Evolutionary conservation across 352 stramenopile genomes (phyloP), one percentile per base, ranked within the genome.

Genomic region (Globisporangium alternatum): DNA sequence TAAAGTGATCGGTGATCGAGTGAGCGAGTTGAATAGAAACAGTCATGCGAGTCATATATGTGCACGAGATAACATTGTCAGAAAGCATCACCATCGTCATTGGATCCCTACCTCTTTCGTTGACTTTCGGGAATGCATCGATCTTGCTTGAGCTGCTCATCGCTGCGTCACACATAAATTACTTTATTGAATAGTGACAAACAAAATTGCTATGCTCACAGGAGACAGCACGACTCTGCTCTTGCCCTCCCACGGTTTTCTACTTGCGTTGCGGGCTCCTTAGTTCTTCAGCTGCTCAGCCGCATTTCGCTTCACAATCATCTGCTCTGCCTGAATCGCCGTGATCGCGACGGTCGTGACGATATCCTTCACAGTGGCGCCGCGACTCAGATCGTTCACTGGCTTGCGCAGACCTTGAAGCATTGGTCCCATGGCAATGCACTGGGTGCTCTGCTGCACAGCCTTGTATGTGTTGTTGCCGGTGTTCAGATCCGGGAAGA

Each of bases 381-480:
- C 89, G n/a, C 88, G 86, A 55, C 83, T 94, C 49, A 97, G 52
- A 69, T 97, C 90, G 60, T 97, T 96, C 55, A 97, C 88, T 3
- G 88, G 90, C 62, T 93, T 95, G 31, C 80, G 81, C 28, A 97
- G 76, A 60, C 90, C 90, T 60, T 96, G 87, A 8, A 97, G 70
- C 81, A 96, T 94, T 15, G 90, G 90, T 59, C 90, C 90, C 66
- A 97, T 90, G 4, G 83, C 86, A 60, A 94, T 78, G 56, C 81
- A 90, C 28, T 77, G 70, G 7, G 83, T 91, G 54, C 76, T 86
- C 72, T 91, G 83, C 68, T 91, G 88, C 33, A 96, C 90, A 4
- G 86, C 89, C 77, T 97, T 96, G 79, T 96, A 97, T 52, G 83
- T 93, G 64, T 91, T 94, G 76, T 96, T 97, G 61, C 85, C 89